These are phyloP conservation scores for Malus asiatica DNA, from an alignment of 306 rosid genomes.

Conservation along the genomic window DNA sequence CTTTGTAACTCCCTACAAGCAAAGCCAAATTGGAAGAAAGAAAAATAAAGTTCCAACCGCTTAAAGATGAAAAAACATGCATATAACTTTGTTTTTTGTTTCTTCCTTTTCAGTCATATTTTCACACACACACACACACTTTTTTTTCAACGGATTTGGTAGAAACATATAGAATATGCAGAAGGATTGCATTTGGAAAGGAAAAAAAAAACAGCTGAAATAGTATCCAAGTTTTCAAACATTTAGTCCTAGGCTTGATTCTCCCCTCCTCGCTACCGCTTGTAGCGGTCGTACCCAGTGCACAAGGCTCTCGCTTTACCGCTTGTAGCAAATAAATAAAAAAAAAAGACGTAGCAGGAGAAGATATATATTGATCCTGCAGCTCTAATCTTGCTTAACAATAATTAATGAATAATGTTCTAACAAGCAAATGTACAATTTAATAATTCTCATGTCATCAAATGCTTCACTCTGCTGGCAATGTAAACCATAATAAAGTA, in stretches of 20 bases:
- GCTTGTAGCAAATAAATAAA: neutral
- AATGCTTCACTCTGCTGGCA: neutral
- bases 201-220: neutral
- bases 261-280: neutral
- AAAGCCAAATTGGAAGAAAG: conserved; percentile 48
- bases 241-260: neutral
- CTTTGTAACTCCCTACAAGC: conserved; percentile 89
- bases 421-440: neutral
- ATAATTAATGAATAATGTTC: too few species aligned
- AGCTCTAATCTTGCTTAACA: neutral
- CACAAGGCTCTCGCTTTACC: too few species aligned
- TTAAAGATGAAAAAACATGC: conserved; percentile 30
- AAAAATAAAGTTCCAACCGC: conserved; percentile 45
- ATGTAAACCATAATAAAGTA: neutral
- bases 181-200: neutral
- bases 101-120: conserved; percentile 35
- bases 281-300: too few species aligned
- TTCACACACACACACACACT: conserved; percentile 29
- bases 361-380: neutral
- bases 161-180: conserved; percentile 18
- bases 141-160: conserved; percentile 33
- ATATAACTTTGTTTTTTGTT: conserved; percentile 16
- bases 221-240: neutral
- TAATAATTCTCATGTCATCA: neutral
- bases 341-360: neutral